Evolutionary conservation across 2,329 filamentous ascomycete genomes (phyloP).

Genomic region (Arthroderma uncinatum): DNA sequence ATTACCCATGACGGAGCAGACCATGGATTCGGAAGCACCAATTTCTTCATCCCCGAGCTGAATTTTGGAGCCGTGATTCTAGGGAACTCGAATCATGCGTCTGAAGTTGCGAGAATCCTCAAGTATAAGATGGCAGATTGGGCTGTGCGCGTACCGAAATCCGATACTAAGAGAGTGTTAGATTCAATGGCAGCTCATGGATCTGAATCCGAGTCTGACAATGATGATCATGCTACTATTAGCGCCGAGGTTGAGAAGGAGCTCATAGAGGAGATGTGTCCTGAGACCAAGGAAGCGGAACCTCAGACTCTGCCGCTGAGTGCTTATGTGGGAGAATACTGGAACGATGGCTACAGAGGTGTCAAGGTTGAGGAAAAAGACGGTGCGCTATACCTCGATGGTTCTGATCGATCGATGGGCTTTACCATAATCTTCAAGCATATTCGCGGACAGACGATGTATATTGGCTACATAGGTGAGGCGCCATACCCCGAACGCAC

Average conservation of each 20-base stretch:
- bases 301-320: neutral
- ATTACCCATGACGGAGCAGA: slow-evolving; percentile 5
- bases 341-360: slow-evolving; percentile 17
- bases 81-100: neutral
- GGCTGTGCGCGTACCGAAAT: slow-evolving; percentile 15
- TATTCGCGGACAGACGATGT: slow-evolving; percentile 19
- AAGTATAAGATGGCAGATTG: slow-evolving; percentile 16
- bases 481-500: slow-evolving; percentile 11
- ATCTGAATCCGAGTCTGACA: neutral
- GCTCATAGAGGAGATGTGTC: neutral
- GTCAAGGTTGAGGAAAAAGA: slow-evolving; percentile 20
- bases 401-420: slow-evolving; percentile 23
- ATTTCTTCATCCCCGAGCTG: neutral
- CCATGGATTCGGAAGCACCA: neutral
- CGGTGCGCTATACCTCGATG: slow-evolving; percentile 23
- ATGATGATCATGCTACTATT: neutral
- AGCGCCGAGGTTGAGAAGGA: neutral
- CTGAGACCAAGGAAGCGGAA: neutral
- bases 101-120: neutral
- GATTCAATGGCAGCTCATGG: neutral
- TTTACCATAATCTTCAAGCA: slow-evolving; percentile 25
- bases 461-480: slow-evolving; percentile 19
- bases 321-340: neutral
- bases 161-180: neutral
- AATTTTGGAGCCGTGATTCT: neutral